A percentile compares a stretch with the other conserved stretches of the same genome.
These are phyloP conservation scores for Ceratobasidium sp. DNA, from an alignment of 1,284 basidiomycete genomes.

Conservation along the genomic window DNA sequence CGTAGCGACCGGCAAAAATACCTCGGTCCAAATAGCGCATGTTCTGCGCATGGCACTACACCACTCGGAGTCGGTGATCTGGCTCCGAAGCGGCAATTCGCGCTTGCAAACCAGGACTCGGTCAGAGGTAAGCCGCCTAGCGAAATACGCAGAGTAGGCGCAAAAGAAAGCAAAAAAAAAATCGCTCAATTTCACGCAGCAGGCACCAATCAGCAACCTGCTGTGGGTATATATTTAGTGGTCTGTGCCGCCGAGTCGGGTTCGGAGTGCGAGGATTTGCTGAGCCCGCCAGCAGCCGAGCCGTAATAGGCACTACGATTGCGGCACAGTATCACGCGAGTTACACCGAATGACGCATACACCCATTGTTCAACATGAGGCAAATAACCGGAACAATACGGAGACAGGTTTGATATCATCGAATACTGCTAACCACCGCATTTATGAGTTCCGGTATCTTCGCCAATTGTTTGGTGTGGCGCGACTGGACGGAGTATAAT, in stretches of 20 bases:
- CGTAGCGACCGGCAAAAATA: slow-evolving; percentile 36
- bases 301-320: not conserved
- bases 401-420: not conserved
- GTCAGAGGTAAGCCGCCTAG: not conserved
- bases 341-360: slow-evolving; percentile 1
- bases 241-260: not conserved
- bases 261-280: not conserved
- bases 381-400: not conserved
- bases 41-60: slow-evolving; percentile 26
- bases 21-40: slow-evolving; percentile 31
- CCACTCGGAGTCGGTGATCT: slow-evolving; percentile 19
- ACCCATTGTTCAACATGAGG: not conserved
- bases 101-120: not conserved
- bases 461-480: not conserved
- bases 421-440: not conserved
- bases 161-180: not conserved
- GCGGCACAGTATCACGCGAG: not conserved
- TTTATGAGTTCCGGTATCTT: not conserved
- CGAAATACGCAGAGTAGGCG: slow-evolving; percentile 14
- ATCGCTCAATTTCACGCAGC: not conserved
- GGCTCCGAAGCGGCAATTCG: slow-evolving; percentile 25
- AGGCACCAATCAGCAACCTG: not conserved
- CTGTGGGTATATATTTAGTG: not conserved
- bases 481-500: not conserved
- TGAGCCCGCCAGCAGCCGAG: not conserved